phyloP scores from a whole-genome alignment of 495 filamentous ascomycete genomes.

The Aspergillus asperescens region DNA sequence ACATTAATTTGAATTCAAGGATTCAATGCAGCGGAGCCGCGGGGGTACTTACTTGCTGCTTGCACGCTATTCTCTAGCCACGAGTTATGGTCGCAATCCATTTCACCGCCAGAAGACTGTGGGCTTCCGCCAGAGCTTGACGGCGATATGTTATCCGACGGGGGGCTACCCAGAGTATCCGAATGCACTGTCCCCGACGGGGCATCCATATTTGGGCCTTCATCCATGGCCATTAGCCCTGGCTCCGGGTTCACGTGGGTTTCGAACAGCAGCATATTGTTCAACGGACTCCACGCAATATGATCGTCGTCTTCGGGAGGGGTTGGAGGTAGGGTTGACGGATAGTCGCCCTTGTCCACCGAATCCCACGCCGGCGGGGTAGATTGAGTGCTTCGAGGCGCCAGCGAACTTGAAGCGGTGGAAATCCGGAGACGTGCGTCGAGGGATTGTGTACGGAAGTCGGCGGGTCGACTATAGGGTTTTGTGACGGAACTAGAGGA shows the following conservation, averaged over 20 bases:
- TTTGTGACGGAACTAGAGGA: slow-evolving; percentile 29
- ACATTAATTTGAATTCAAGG: slow-evolving; percentile 11
- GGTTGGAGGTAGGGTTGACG: slow-evolving; percentile 35
- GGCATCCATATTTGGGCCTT: slow-evolving; percentile 33
- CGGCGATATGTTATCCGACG: slow-evolving; percentile 32
- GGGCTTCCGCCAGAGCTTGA: slow-evolving; percentile 38
- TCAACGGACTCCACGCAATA: slow-evolving; percentile 36
- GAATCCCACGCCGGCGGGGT: slow-evolving; percentile 29
- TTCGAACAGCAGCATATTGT: slow-evolving; percentile 35
- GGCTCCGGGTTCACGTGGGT: slow-evolving; percentile 25
- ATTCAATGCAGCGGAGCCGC: background rate
- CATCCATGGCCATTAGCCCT: slow-evolving; percentile 32
- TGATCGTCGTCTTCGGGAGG: slow-evolving; percentile 43
- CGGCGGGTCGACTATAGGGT: slow-evolving; percentile 20
- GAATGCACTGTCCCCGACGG: slow-evolving; percentile 23
- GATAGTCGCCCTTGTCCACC: slow-evolving; percentile 31
- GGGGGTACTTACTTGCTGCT: slow-evolving; percentile 33
- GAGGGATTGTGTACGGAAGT: slow-evolving; percentile 31
- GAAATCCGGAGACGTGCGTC: slow-evolving; percentile 38
- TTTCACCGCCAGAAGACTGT: slow-evolving; percentile 34
- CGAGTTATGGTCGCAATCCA: slow-evolving; percentile 37
- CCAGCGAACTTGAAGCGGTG: slow-evolving; percentile 35
- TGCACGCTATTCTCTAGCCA: slow-evolving; percentile 45
- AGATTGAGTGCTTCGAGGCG: slow-evolving; percentile 22
- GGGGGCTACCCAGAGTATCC: slow-evolving; percentile 32